Percentiles rank a stretch among this genome's conserved stretches.
phyloP scores from a whole-genome alignment of 2,329 filamentous ascomycete species.

The Trichoderma gracile region DNA sequence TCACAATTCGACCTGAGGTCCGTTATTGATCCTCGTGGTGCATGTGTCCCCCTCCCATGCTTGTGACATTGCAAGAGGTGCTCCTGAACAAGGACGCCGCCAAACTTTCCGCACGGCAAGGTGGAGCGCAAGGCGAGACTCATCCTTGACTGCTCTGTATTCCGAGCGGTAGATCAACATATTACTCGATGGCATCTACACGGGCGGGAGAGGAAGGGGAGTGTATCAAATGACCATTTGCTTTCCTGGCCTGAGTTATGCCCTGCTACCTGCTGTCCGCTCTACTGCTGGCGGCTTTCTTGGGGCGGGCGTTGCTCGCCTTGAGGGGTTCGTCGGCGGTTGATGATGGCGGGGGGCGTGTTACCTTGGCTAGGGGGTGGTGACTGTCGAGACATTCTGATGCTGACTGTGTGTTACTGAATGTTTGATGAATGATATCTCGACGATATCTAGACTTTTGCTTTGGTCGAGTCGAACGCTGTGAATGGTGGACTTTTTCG shows the following conservation, averaged over 20 bases:
- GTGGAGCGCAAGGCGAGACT: constrained; percentile 75
- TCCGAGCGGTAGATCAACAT: constrained; percentile 67
- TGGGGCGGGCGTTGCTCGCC: not conserved
- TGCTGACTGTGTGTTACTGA: not conserved
- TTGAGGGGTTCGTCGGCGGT: constrained; percentile 2
- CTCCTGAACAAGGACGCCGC: not conserved
- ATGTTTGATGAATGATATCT: no score
- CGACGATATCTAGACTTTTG: no score
- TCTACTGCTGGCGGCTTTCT: not conserved
- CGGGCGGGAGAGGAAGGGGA: constrained; percentile 41
- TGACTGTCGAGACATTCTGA: constrained; percentile 46
- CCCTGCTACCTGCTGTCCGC: constrained; percentile 40
- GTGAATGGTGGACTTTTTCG: no score
- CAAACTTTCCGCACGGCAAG: constrained; percentile 63
- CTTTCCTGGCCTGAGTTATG: constrained; percentile 39
- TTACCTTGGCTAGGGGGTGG: constrained; percentile 40
- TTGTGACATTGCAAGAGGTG: constrained; percentile 12
- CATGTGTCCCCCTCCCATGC: not conserved
- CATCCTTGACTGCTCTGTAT: constrained; percentile 75
- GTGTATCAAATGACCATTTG: constrained; percentile 44
- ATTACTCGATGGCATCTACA: constrained; percentile 33
- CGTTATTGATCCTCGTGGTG: not conserved
- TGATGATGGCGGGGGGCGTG: constrained; percentile 33
- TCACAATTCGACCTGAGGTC: not conserved
- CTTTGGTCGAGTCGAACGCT: no score